phyloP scores from a whole-genome alignment of 441 rosid genomes.

The Syzygium syzygioides region DNA sequence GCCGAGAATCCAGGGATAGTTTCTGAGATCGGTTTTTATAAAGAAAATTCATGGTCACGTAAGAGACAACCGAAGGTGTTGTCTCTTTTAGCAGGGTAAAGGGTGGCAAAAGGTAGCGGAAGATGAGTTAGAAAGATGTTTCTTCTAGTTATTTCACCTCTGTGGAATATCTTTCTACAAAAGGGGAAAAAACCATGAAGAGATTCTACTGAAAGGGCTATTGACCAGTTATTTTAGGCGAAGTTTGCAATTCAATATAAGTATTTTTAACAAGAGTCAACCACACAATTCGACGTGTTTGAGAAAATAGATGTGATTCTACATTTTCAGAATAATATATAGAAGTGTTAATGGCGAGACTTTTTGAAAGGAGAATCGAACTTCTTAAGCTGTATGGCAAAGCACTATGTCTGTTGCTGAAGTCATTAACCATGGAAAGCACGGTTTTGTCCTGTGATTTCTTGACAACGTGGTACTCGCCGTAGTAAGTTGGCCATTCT shows the following conservation, averaged over 20 bases:
- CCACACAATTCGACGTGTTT: too few relatives aligned
- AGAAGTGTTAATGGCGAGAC: too few relatives aligned
- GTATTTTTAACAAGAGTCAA: too few relatives aligned
- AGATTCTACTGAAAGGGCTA: background rate
- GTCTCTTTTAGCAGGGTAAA: background rate
- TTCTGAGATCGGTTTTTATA: rapidly evolving
- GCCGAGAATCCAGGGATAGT: rapidly evolving
- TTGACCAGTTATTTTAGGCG: rapidly evolving
- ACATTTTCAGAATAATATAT: too few relatives aligned
- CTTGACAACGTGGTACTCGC: background rate
- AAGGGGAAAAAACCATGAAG: background rate
- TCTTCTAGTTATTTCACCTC: rapidly evolving
- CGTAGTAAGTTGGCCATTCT: background rate
- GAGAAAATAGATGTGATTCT: too few relatives aligned
- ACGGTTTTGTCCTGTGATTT: background rate
- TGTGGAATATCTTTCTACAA: rapidly evolving
- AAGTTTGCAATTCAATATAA: background rate
- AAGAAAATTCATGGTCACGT: rapidly evolving
- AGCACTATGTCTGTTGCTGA: too few relatives aligned
- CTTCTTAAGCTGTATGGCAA: too few relatives aligned
- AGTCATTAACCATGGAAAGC: background rate
- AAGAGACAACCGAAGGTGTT: background rate
- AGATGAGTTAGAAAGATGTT: background rate
- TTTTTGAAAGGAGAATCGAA: too few relatives aligned
- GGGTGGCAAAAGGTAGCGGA: background rate